Conservation (phyloP, 1,139 yeast genomes). For the Geotrichum cucujoidarum region DNA sequence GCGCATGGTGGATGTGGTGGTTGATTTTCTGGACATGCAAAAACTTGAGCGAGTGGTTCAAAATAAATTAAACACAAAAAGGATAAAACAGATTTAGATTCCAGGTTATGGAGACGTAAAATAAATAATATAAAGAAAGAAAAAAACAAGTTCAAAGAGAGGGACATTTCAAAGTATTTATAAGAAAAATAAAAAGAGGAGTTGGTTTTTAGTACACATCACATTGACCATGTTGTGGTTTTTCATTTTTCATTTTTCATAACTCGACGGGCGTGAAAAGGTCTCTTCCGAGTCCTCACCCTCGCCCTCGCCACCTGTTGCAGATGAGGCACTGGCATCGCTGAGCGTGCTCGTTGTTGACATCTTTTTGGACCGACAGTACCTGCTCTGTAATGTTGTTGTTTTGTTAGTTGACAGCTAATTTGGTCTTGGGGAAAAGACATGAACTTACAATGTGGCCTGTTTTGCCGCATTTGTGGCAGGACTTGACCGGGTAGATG, state of each 20-base stretch:
- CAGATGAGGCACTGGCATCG: not conserved
- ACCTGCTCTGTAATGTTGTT: not conserved
- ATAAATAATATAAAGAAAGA: too few species aligned
- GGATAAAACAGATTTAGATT: too few species aligned
- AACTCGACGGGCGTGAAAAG: not conserved
- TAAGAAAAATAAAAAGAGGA: too few species aligned
- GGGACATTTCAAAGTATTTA: too few species aligned
- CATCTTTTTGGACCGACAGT: not conserved
- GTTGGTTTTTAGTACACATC: too few species aligned
- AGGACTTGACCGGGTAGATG: not conserved
- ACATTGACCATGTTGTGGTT: too few species aligned
- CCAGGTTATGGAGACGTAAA: too few species aligned
- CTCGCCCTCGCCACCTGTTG: not conserved
- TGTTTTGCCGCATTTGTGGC: not conserved
- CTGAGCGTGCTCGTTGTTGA: not conserved
- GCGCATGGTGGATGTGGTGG: constrained; percentile 8
- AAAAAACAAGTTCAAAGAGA: too few species aligned
- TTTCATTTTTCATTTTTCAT: too few species aligned
- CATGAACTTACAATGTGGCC: not conserved
- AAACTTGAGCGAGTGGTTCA: too few species aligned
- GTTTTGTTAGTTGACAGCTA: not conserved
- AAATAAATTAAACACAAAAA: too few species aligned
- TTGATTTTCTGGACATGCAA: constrained; percentile 17
- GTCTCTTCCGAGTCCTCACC: not conserved
- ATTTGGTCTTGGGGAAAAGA: not conserved